These are phyloP conservation scores for Ustilago nuda DNA, from an alignment of 1,284 basidiomycete species.

Conservation along the genomic window DNA sequence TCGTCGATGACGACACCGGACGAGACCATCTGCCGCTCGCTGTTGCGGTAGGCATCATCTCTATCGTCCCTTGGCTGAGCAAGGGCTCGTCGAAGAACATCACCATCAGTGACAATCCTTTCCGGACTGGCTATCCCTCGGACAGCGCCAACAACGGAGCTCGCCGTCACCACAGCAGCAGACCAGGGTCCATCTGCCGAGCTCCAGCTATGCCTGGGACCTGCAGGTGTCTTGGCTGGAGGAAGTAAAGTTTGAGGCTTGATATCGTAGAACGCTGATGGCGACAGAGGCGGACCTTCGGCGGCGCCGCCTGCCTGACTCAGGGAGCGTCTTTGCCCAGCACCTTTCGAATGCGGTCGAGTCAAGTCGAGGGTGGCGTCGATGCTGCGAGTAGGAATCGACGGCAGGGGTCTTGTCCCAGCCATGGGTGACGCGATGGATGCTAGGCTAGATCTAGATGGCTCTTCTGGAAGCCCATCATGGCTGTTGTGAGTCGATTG, in stretches of 20 bases:
- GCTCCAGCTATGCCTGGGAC: constrained; percentile 24
- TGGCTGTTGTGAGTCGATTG: constrained; percentile 19
- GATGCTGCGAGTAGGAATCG: constrained; percentile 4
- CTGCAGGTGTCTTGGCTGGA: neutral
- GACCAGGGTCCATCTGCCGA: constrained; percentile 22
- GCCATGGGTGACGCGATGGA: neutral
- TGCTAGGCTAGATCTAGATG: constrained; percentile 7
- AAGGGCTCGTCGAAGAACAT: constrained; percentile 6
- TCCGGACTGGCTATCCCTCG: constrained; percentile 6
- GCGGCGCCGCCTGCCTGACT: neutral
- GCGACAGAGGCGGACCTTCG: constrained; percentile 19
- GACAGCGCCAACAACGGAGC: constrained; percentile 2
- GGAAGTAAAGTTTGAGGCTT: neutral
- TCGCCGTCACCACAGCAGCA: constrained; percentile 7
- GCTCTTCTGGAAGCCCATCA: constrained; percentile 1
- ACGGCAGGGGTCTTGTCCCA: constrained; percentile 16
- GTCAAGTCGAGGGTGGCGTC: constrained; percentile 2
- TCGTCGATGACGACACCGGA: neutral
- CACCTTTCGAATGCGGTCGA: neutral
- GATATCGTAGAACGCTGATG: constrained; percentile 22
- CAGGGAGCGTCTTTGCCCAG: neutral
- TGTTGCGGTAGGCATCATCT: neutral
- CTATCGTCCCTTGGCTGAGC: constrained; percentile 9
- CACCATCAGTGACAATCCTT: neutral
- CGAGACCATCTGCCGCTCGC: neutral